Evolutionary conservation across 2,329 filamentous ascomycete genomes (phyloP).

Genomic region (Aphanocladium album): DNA sequence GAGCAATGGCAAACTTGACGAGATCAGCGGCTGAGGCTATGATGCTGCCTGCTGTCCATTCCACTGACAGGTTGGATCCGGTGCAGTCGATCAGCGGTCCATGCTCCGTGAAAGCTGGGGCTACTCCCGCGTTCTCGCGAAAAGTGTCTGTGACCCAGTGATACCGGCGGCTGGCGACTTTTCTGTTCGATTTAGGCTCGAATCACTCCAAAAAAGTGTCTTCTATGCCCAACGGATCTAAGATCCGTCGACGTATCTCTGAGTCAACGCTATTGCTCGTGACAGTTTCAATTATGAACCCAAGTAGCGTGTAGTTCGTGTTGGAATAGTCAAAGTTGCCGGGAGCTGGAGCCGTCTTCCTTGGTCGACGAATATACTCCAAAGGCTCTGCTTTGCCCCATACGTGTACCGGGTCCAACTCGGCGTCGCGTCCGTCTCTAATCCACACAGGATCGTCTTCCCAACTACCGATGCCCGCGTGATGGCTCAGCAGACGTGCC

Average conservation of each 20-base stretch:
- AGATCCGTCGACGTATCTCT: slow-evolving; percentile 12
- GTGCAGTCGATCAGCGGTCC: slow-evolving; percentile 14
- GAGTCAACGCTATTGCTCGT: slow-evolving; percentile 11
- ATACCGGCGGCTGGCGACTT: slow-evolving; percentile 4
- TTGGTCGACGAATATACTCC: slow-evolving; percentile 15
- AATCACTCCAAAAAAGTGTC: slow-evolving; percentile 15
- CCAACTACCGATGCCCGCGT: slow-evolving; percentile 16
- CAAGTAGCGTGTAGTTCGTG: slow-evolving; percentile 16
- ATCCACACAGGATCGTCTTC: slow-evolving; percentile 16
- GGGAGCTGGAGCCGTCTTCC: slow-evolving; percentile 11
- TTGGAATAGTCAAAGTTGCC: slow-evolving; percentile 15
- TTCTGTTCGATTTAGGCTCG: not conserved
- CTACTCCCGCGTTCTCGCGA: slow-evolving; percentile 11
- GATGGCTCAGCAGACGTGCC: slow-evolving; percentile 11
- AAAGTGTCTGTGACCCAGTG: slow-evolving; percentile 14
- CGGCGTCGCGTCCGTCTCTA: slow-evolving; percentile 11
- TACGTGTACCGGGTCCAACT: slow-evolving; percentile 10
- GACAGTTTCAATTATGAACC: slow-evolving; percentile 13
- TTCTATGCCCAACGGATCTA: slow-evolving; percentile 11
- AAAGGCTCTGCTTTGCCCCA: slow-evolving; percentile 16
- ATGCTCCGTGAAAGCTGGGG: slow-evolving; percentile 5
- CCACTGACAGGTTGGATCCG: slow-evolving; percentile 14
- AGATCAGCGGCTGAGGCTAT: slow-evolving; percentile 14
- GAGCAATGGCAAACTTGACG: slow-evolving; percentile 12
- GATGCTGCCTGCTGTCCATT: slow-evolving; percentile 16